phyloP scores from a whole-genome alignment of 2,329 filamentous ascomycete species.

The Fusarium sp. region DNA sequence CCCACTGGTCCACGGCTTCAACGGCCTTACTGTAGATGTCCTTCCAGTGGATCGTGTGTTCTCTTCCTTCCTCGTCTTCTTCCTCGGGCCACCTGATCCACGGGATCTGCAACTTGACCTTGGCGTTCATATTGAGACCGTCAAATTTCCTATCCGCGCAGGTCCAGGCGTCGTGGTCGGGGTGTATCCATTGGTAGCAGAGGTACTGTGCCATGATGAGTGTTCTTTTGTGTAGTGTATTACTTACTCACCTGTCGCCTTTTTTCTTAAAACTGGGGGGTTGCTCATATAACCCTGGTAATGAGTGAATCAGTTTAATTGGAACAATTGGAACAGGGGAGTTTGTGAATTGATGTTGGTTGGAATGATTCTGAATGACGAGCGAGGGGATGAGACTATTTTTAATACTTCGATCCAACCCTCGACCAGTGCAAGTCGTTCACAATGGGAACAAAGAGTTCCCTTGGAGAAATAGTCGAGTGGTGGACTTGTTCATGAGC shows the following conservation, averaged over 20 bases:
- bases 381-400: background rate
- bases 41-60: slow-evolving; percentile 10
- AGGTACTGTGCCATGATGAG: background rate
- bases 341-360: background rate
- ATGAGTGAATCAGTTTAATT: background rate
- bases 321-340: background rate
- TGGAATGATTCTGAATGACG: background rate
- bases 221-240: background rate
- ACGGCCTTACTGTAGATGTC: background rate
- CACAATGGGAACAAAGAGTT: background rate
- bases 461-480: background rate
- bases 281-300: background rate
- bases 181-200: slow-evolving; percentile 15
- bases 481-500: background rate
- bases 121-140: slow-evolving; percentile 9
- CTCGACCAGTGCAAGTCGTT: background rate
- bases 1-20: slow-evolving; percentile 6
- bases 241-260: background rate
- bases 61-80: background rate
- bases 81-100: slow-evolving; percentile 28
- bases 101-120: slow-evolving; percentile 13
- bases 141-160: slow-evolving; percentile 18
- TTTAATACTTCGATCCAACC: background rate
- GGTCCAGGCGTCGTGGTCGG: background rate
- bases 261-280: background rate